A percentile compares a stretch with the other conserved stretches of the same genome.
These are phyloP conservation scores for Pseudocercospora cruenta DNA, from an alignment of 2,329 filamentous ascomycete species.

Conservation along the genomic window DNA sequence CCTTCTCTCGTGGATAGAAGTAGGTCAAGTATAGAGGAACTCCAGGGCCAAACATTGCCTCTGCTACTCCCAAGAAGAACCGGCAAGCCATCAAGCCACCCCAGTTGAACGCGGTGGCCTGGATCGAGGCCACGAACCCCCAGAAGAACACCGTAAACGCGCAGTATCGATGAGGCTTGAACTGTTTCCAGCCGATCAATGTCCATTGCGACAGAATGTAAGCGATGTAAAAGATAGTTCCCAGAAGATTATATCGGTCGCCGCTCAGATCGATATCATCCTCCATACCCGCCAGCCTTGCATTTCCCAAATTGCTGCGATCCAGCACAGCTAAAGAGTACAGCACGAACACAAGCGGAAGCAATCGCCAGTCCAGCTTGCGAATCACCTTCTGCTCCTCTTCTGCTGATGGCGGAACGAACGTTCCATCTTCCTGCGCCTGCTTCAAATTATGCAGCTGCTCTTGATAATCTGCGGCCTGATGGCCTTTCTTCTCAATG, in stretches of 20 bases:
- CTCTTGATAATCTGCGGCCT: slow-evolving; percentile 22
- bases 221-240: slow-evolving; percentile 58
- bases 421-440: slow-evolving; percentile 20
- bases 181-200: slow-evolving; percentile 50
- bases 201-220: slow-evolving; percentile 48
- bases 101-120: slow-evolving; percentile 51
- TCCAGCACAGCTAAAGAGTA: slow-evolving; percentile 39
- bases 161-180: slow-evolving; percentile 44
- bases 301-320: slow-evolving; percentile 43
- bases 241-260: slow-evolving; percentile 54
- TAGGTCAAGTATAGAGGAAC: slow-evolving; percentile 67
- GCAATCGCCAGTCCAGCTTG: slow-evolving; percentile 38
- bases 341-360: slow-evolving; percentile 39
- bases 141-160: slow-evolving; percentile 48
- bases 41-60: slow-evolving; percentile 47
- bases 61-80: slow-evolving; percentile 49
- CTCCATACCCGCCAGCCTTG: slow-evolving; percentile 46
- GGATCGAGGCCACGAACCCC: slow-evolving; percentile 53
- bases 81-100: slow-evolving; percentile 53
- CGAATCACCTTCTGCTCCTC: slow-evolving; percentile 37
- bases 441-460: slow-evolving; percentile 16
- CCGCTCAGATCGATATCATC: slow-evolving; percentile 53
- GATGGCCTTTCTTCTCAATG: slow-evolving; percentile 18
- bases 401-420: slow-evolving; percentile 29
- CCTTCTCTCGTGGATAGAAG: slow-evolving; percentile 62